phyloP scores from a whole-genome alignment of 2,329 filamentous ascomycete genomes.

The Aspergillus melleus region DNA sequence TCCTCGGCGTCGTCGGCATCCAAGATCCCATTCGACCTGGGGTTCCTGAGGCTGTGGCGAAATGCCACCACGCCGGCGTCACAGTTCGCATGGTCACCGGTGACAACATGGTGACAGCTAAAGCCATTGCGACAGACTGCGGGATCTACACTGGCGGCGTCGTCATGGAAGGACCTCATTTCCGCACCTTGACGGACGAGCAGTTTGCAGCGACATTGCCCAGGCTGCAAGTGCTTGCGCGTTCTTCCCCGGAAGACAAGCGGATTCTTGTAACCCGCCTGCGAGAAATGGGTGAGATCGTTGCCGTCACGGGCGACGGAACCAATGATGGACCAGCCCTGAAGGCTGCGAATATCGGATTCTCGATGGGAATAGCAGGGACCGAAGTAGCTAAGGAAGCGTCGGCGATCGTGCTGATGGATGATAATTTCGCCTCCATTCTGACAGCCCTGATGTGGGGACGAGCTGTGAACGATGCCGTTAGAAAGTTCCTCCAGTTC shows the following conservation, averaged over 20 bases:
- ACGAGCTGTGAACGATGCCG: constrained; percentile 63
- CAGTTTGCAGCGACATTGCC: constrained; percentile 59
- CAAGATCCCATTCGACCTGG: constrained; percentile 68
- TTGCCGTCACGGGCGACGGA: constrained; percentile 62
- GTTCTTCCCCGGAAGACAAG: constrained; percentile 65
- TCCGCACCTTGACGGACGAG: constrained; percentile 57
- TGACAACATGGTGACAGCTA: constrained; percentile 69
- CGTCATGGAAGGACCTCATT: constrained; percentile 66
- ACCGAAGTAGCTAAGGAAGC: constrained; percentile 66
- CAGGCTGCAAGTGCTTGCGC: constrained; percentile 60
- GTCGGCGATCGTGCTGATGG: constrained; percentile 64
- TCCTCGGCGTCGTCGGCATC: constrained; percentile 69
- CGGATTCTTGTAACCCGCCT: constrained; percentile 59
- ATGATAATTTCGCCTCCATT: constrained; percentile 63
- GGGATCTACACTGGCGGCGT: constrained; percentile 63
- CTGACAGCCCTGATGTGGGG: constrained; percentile 66
- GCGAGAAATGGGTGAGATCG: constrained; percentile 59
- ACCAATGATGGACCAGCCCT: constrained; percentile 65
- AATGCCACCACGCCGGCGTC: constrained; percentile 58
- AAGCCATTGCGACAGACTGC: constrained; percentile 69
- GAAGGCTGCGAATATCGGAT: constrained; percentile 63
- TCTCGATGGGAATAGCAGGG: constrained; percentile 64
- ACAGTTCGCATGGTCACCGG: constrained; percentile 38
- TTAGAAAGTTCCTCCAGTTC: constrained; percentile 61
- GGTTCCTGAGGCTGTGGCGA: constrained; percentile 63